These are phyloP conservation scores for Escallonia rubra DNA, from an alignment of 129 eudicot species.

Conservation along the genomic window DNA sequence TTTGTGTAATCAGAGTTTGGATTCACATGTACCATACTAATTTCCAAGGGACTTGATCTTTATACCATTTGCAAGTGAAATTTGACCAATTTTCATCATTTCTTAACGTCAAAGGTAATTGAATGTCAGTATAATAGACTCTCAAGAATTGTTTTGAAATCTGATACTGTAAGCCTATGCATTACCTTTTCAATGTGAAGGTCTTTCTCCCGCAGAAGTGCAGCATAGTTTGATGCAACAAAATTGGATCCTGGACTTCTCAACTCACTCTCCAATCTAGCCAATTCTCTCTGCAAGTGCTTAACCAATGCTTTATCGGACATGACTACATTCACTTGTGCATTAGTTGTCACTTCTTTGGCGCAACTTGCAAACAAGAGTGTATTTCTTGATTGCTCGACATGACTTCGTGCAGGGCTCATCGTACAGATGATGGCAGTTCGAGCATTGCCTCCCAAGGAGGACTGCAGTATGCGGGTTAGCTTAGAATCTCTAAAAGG, in stretches of 20 bases:
- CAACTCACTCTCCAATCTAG: conserved; percentile 76
- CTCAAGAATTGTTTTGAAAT: not conserved
- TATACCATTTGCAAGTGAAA: too few relatives aligned
- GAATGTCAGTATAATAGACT: not conserved
- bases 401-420: conserved; percentile 97
- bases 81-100: not conserved
- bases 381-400: conserved; percentile 96
- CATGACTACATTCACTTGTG: conserved; percentile 73
- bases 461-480: conserved; percentile 90
- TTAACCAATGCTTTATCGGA: conserved; percentile 92
- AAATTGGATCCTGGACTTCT: conserved; percentile 34
- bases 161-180: not conserved
- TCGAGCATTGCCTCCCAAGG: conserved; percentile 90
- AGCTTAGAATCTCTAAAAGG: conserved; percentile 96
- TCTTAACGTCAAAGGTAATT: not conserved
- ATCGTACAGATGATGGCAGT: conserved; percentile 96
- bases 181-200: conserved; percentile 75
- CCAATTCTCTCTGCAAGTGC: conserved; percentile 84
- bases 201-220: conserved; percentile 67
- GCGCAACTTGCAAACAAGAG: conserved; percentile 97
- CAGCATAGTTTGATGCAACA: conserved; percentile 30
- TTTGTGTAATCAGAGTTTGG: too few relatives aligned
- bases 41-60: too few relatives aligned
- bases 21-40: too few relatives aligned
- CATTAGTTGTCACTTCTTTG: conserved; percentile 87